Evolutionary conservation across 257 asterid genomes (phyloP), one percentile per base, ranked within the genome.

Genomic region (Petunia secreta): DNA sequence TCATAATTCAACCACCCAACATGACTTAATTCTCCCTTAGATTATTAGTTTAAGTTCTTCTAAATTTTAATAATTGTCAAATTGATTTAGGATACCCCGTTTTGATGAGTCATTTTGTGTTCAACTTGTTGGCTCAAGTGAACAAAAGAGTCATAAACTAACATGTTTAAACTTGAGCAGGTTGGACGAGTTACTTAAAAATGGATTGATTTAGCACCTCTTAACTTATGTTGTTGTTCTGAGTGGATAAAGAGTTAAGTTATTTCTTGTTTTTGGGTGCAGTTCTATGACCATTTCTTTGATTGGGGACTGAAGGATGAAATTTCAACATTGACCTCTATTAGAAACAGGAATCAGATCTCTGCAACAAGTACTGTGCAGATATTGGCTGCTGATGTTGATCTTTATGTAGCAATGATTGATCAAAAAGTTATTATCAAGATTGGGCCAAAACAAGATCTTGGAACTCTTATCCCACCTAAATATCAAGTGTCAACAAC

Each of bases 281-380:
- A 94, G 97, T 95, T 93, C 54, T 93, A 95, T 71, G 98, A 92
- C 63, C 98, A 95, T 81, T 83, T 88, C 78, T 86, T 93, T 48
- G 92, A 93, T 50, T 92, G 97, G 97, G 94, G 95, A 0, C 65
- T 84, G 60, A 89, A 91, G 88, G 95, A 84, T 6, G 93, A 85
- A 41, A 93, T 95, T 36, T 38, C 92, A 0, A 84, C 87, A 37
- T 25, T 93, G 80, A 82, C 75, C 9, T 86, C 82, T 4, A 81
- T 89, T 50, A 86, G 99, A 82, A 66, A 46, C 2, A 89, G 89
- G 85, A 95, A 88, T 80, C 90, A 91, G 63, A 90, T 95, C 38
- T 73, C 83, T 2, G 81, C 82, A 5, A 87, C 91, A 36, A 93
- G 99, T 81, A 85, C 54, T 60, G 87, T 93, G 67, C 88, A 87